Base-by-base conservation (phyloP, 1,139 yeast genomes). In the Geotrichum histeridarum region DNA sequence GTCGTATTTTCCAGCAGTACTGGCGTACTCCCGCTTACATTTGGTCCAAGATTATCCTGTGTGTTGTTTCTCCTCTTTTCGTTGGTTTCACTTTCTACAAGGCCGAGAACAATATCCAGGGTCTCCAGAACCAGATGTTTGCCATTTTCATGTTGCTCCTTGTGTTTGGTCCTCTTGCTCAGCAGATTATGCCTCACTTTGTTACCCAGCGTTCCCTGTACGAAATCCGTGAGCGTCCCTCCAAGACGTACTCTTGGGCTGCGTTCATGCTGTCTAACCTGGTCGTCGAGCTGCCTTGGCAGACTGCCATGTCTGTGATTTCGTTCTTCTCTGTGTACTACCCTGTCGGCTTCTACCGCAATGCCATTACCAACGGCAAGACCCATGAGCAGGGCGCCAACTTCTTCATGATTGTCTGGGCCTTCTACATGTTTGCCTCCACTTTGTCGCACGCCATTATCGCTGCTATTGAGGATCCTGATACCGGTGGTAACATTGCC, bases 151-250 rank as follows among this genome's bases (percentile, higher is more conserved):
- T 85, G 88, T 77, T 82, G 61, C 68, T 81, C 57, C 77, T 82
- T 62, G 75, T 82, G 51, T 77, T 84, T 70, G 79, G 79, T 59
- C 82, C 88, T 44, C 64, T 85, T 59, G 67, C 83, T 54, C 86
- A 87, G 69, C 95, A 88, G 69, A 79, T 83, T 74, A 73, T 87
- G 64, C 94, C 95, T 44, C 74, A 78, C 55, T 87, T 77, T 66
- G 83, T 84, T 49, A 69, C 73, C 48, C 95, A 86, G 69, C 81
- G 96, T 71, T 82, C 82, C 62, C 73, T 90, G 48, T 90, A 87
- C 67, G 96, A 88, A 68, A 91, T 84, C n/a, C 81, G 96, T 67
- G 97, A 90, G 70, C 81, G 95, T 42, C 96, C 96, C 11, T 83
- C 80, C 59, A 81, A 74, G 73, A 82, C 74, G 44, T 86, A 75